Percentiles rank a stretch among this genome's conserved stretches.
Conservation (phyloP, 345 rosid species). For the Mercurialis annua region DNA sequence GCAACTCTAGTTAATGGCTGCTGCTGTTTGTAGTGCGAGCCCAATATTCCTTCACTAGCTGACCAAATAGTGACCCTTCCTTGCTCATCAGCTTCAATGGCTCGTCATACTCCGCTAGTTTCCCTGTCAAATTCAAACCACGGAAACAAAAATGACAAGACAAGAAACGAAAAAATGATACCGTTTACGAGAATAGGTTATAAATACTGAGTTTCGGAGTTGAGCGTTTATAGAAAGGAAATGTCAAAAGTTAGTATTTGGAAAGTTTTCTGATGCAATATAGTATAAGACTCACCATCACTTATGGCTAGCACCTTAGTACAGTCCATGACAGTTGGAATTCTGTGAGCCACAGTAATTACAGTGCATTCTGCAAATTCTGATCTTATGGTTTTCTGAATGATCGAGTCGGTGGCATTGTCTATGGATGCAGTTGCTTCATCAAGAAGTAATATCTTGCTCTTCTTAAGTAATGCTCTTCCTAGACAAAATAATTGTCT, state of each 20-base stretch:
- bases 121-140: conserved; percentile 46
- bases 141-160: too few species aligned
- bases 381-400: conserved; percentile 70
- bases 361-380: conserved; percentile 84
- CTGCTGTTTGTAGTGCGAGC: conserved; percentile 30
- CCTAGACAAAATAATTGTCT: too few species aligned
- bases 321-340: conserved; percentile 96
- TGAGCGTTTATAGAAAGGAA: too few species aligned
- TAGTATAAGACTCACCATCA: conserved; percentile 55
- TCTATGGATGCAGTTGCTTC: conserved; percentile 10
- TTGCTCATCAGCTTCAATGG: conserved; percentile 57
- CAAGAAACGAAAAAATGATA: too few species aligned
- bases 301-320: conserved; percentile 83
- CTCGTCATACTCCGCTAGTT: conserved; percentile 66
- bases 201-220: neutral
- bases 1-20: neutral
- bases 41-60: conserved; percentile 82
- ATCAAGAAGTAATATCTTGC: too few species aligned
- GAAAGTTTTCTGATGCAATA: too few species aligned
- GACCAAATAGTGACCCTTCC: conserved; percentile 62
- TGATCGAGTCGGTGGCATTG: conserved; percentile 50
- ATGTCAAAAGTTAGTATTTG: too few species aligned
- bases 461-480: too few species aligned
- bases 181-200: too few species aligned
- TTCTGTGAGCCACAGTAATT: conserved; percentile 89